These are phyloP conservation scores for Conringia planisiliqua DNA, from an alignment of 345 rosid genomes.

Conservation along the genomic window DNA sequence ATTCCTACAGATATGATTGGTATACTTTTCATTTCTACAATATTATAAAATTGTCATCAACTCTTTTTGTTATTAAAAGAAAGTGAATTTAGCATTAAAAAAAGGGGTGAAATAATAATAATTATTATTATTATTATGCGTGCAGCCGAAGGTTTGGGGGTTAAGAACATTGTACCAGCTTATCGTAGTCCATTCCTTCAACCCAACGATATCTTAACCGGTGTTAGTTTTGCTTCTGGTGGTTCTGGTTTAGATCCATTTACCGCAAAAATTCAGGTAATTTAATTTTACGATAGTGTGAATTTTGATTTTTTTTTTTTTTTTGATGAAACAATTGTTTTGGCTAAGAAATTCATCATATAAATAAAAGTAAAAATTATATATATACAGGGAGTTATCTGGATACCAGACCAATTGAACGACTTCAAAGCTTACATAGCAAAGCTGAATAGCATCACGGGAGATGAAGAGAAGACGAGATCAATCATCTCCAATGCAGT, in stretches of 20 bases:
- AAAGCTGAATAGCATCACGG: constrained; percentile 37
- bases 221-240: constrained; percentile 36
- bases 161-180: constrained; percentile 29
- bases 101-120: not conserved
- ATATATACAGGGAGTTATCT: constrained; percentile 40
- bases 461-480: constrained; percentile 41
- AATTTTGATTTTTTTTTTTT: too few species aligned
- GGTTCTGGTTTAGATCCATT: constrained; percentile 35
- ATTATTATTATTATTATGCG: not conserved
- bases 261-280: constrained; percentile 25
- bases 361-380: not conserved
- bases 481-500: constrained; percentile 39
- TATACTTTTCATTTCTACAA: not conserved
- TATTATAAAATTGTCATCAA: not conserved
- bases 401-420: constrained; percentile 48
- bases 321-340: too few species aligned
- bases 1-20: constrained; percentile 39
- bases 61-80: not conserved
- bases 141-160: constrained; percentile 34
- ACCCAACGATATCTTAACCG: constrained; percentile 31
- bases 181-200: constrained; percentile 23
- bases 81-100: not conserved
- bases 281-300: not conserved
- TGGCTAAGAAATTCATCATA: not conserved
- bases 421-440: constrained; percentile 48